A percentile compares a stretch with the other conserved stretches of the same genome.
These are phyloP conservation scores for Trichoderma simmonsii DNA, from an alignment of 2,329 filamentous ascomycete genomes.

Conservation along the genomic window DNA sequence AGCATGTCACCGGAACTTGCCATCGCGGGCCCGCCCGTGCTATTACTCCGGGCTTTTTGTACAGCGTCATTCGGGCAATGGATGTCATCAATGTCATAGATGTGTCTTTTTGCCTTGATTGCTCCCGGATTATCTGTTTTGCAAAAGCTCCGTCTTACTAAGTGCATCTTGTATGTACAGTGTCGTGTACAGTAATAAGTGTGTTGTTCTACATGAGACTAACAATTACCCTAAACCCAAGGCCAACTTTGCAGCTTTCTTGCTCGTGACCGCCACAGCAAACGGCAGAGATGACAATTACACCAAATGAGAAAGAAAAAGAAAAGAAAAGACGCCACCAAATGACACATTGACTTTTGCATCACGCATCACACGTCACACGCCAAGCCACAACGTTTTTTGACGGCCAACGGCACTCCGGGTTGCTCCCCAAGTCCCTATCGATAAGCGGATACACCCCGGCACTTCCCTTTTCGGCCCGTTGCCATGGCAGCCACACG, in stretches of 20 bases:
- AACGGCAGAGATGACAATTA: background rate
- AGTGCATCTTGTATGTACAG: background rate
- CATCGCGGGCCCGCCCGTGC: background rate
- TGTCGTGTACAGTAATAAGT: background rate
- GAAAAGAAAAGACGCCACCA: background rate
- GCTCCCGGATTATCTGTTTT: too few relatives aligned
- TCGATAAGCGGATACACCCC: conserved; percentile 26
- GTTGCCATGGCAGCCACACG: conserved; percentile 39
- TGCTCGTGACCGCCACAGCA: background rate
- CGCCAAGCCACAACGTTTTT: background rate
- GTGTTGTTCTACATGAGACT: background rate
- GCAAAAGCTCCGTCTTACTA: background rate
- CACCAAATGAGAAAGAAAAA: background rate
- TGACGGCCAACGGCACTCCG: background rate
- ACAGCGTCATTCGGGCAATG: background rate
- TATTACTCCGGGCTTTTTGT: background rate
- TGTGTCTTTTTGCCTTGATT: background rate
- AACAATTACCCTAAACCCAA: background rate
- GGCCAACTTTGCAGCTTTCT: background rate
- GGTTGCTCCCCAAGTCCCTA: conserved; percentile 3
- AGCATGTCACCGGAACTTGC: background rate
- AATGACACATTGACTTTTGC: background rate
- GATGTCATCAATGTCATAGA: background rate
- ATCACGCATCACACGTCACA: background rate
- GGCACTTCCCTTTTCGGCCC: conserved; percentile 10